Base-by-base conservation (phyloP, 2,329 filamentous ascomycete genomes). In the Colletotrichum spinosum region DNA sequence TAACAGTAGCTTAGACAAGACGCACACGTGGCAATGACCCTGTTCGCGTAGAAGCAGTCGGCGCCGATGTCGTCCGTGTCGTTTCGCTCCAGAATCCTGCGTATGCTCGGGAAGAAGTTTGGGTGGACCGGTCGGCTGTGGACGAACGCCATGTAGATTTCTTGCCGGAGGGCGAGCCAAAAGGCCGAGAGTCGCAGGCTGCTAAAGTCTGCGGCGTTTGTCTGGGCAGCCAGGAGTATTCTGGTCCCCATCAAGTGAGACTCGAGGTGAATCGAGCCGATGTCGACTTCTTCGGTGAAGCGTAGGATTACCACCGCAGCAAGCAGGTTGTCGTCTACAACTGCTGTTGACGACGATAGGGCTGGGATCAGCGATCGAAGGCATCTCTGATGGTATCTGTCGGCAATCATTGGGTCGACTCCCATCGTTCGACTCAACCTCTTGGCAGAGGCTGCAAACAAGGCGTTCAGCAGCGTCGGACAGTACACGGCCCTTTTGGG, bases 101-200 rank as follows among this genome's bases (percentile, higher is more conserved):
- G 63, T 34, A 67, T 55, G 34, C 54, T 58, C 0, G 65, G 69
- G 5, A 73, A 70, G 17, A 68, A 69, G 52, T 72, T 75, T 8
- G 71, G 67, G 15, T 74, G 69, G 1, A 75, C 73, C 0, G 72
- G 69, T 1, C 73, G 72, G 2, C 68, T 67, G n/a, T 75, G 73
- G 33, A 72, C 69, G 15, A 75, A 73, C 4, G 73, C 71, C 72
- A 74, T 74, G 44, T 74, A 71, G 37, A 75, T 74, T 46, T 75
- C 73, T 48, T 73, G 73, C 8, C 68, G 68, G 2, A 75, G 61
- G 2, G 72, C 73, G 2, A 74, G 68, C 73, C 71, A 74, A 44
- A 74, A 75, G 1, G 72, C 70, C 4, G 73, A 72, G 1, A 72
- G 67, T 0, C 72, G 71, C 3, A 75, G 67, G 6, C 72, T 71